These are phyloP conservation scores for Diaporthe eres DNA, from an alignment of 2,329 filamentous ascomycete species.

Conservation along the genomic window DNA sequence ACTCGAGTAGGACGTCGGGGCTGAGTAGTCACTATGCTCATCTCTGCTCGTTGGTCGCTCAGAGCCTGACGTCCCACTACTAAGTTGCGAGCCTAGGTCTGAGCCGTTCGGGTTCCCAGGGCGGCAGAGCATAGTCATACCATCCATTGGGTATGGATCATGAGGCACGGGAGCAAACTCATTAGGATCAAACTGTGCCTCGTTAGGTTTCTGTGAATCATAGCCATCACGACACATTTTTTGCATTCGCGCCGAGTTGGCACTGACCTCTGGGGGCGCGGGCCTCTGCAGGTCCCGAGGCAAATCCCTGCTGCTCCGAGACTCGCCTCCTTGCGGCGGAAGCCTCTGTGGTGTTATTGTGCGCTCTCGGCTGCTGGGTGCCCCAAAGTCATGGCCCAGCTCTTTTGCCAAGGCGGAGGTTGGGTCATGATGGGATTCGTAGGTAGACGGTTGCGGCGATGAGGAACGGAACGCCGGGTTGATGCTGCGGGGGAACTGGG, in stretches of 20 bases:
- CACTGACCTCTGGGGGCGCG: constrained; percentile 36
- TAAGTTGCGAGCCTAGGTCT: constrained; percentile 64
- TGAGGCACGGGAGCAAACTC: constrained; percentile 84
- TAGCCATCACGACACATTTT: constrained; percentile 36
- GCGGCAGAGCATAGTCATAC: constrained; percentile 97
- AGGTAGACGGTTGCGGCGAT: constrained; percentile 93
- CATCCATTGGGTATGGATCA: constrained; percentile 93
- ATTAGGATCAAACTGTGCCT: constrained; percentile 61
- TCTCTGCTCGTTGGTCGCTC: constrained; percentile 86
- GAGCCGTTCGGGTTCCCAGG: constrained; percentile 76
- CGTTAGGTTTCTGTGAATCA: constrained; percentile 45
- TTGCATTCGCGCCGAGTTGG: constrained; percentile 39
- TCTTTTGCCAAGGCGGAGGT: constrained; percentile 80
- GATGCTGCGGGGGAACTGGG: constrained; percentile 94
- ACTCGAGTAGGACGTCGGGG: constrained; percentile 90
- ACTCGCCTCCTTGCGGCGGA: constrained; percentile 38
- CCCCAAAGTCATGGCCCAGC: constrained; percentile 69
- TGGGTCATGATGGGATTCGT: constrained; percentile 92
- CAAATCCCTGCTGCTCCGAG: constrained; percentile 30
- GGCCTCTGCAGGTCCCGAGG: constrained; percentile 37
- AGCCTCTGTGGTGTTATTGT: constrained; percentile 67
- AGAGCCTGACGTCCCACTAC: constrained; percentile 60
- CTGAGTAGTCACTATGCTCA: constrained; percentile 91
- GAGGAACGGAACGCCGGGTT: constrained; percentile 97
- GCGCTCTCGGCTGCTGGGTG: constrained; percentile 64